Evolutionary conservation across 106 monocot genomes (phyloP).

Genomic region (Dendrobium huoshanense): DNA sequence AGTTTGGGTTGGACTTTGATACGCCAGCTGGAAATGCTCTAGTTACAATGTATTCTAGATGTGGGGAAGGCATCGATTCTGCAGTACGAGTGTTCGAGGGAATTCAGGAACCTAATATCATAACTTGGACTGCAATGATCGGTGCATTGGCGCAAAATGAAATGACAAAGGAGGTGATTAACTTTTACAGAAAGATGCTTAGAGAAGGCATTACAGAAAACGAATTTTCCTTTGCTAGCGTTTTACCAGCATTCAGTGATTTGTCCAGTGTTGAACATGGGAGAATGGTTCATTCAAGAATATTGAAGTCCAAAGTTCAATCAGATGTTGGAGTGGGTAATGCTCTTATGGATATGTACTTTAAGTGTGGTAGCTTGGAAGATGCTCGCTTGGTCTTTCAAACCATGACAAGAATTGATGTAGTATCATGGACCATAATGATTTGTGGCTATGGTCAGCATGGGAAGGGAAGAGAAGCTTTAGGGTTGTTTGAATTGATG

Average conservation of each 20-base stretch:
- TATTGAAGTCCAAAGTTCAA: constrained; percentile 26
- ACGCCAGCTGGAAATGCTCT: constrained; percentile 53
- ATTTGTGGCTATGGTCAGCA: constrained; percentile 60
- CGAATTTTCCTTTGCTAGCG: constrained; percentile 48
- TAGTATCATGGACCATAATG: constrained; percentile 52
- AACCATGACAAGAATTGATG: constrained; percentile 31
- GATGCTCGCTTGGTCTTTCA: constrained; percentile 43
- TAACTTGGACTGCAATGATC: constrained; percentile 71
- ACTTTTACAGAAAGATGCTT: constrained; percentile 46
- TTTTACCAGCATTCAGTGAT: constrained; percentile 32
- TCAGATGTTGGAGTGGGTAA: constrained; percentile 44
- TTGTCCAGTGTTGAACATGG: constrained; percentile 39
- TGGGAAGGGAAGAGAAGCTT: constrained; percentile 49
- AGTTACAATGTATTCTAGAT: constrained; percentile 74
- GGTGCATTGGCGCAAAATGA: constrained; percentile 34
- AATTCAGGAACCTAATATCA: constrained; percentile 42
- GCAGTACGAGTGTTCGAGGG: constrained; percentile 24
- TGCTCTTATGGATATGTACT: constrained; percentile 80
- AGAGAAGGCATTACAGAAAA: constrained; percentile 39
- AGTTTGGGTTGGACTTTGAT: constrained; percentile 30
- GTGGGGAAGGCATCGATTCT: constrained; percentile 23
- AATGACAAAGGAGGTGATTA: constrained; percentile 26
- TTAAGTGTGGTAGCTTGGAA: constrained; percentile 59
- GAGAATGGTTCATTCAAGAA: constrained; percentile 48
- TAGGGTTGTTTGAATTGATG: constrained; percentile 37